Base-by-base conservation (phyloP, 1,139 yeast genomes). In the Eremothecium cymbalariae region DNA sequence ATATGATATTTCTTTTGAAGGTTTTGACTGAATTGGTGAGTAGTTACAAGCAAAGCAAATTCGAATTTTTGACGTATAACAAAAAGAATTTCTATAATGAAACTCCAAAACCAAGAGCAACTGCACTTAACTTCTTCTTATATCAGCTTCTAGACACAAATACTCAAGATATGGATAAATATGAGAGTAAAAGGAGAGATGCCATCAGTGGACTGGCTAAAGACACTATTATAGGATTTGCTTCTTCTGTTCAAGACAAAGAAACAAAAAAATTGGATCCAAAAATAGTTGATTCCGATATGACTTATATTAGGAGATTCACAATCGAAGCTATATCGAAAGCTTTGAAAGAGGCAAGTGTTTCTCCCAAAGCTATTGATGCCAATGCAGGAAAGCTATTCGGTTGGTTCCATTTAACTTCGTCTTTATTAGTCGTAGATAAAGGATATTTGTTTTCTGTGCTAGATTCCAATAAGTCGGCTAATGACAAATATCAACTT, bases 11-110 rank as follows among this genome's bases (percentile, higher is more conserved):
- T 51, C 59, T 88, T 27, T 60, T 88, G 26, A 84, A 78, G 48
- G 61, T 74, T 0, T 58, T 86, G 24, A 68, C 79, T 1, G 97
- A 88, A 47, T 62, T 86, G 11, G 58, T 86, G 13, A 74, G 79
- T 2, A 81, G 95, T 1, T 88, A 86, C 57, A 80, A 79, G 45
- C 77, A 75, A 42, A 75, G 90, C 40, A 88, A 88, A 53, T 67
- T 82, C 35, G 95, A 85, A 48, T 82, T 88, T 50, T 63, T 88
- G 38, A 77, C 88, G 0, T 86, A 72, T 48, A 76, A 90, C 2
- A 79, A 77, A 75, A 75, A 57, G 58, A 63, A 32, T 50, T 48
- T 15, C 54, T 62, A 59, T 42, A 48, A 68, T 43, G 62, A 55
- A 11, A 40, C 55, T 1, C 60, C 62, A 5, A 75, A 71, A 45